These are phyloP conservation scores for Penicillium psychrosexuale DNA, from an alignment of 2,329 filamentous ascomycete genomes.

Conservation along the genomic window DNA sequence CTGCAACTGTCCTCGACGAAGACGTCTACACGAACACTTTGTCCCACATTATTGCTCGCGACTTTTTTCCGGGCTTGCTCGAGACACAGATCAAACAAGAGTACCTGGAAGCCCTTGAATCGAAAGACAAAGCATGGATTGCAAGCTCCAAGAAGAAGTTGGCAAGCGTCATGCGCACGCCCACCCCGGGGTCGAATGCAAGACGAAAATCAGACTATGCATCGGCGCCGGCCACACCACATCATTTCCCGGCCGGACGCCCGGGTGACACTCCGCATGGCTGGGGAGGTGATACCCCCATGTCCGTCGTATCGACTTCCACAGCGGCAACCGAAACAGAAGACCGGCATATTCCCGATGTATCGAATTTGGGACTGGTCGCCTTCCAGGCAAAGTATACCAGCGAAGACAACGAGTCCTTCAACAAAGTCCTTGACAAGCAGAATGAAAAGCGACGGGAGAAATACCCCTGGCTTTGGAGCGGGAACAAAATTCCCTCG, in stretches of 20 bases:
- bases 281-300: slow-evolving; percentile 72
- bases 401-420: slow-evolving; percentile 96
- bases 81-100: slow-evolving; percentile 86
- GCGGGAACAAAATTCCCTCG: slow-evolving; percentile 74
- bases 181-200: slow-evolving; percentile 61
- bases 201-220: slow-evolving; percentile 11
- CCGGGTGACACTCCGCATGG: slow-evolving; percentile 38
- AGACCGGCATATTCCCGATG: slow-evolving; percentile 58
- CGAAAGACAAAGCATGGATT: slow-evolving; percentile 82
- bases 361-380: slow-evolving; percentile 70
- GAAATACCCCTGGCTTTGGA: slow-evolving; percentile 87
- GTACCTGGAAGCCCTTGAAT: slow-evolving; percentile 86
- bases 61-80: slow-evolving; percentile 91
- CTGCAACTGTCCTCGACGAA: slow-evolving; percentile 83
- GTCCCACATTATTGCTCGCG: slow-evolving; percentile 89
- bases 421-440: slow-evolving; percentile 85
- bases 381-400: slow-evolving; percentile 92
- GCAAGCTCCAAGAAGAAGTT: slow-evolving; percentile 70
- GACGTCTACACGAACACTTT: slow-evolving; percentile 87
- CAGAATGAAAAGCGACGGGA: slow-evolving; percentile 81
- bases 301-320: slow-evolving; percentile 51
- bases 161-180: slow-evolving; percentile 72
- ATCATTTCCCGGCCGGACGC: slow-evolving; percentile 39
- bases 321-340: slow-evolving; percentile 31
- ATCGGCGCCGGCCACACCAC: slow-evolving; percentile 52